Conservation (phyloP, 2,329 filamentous ascomycete genomes). For the Cladosporium sp. region DNA sequence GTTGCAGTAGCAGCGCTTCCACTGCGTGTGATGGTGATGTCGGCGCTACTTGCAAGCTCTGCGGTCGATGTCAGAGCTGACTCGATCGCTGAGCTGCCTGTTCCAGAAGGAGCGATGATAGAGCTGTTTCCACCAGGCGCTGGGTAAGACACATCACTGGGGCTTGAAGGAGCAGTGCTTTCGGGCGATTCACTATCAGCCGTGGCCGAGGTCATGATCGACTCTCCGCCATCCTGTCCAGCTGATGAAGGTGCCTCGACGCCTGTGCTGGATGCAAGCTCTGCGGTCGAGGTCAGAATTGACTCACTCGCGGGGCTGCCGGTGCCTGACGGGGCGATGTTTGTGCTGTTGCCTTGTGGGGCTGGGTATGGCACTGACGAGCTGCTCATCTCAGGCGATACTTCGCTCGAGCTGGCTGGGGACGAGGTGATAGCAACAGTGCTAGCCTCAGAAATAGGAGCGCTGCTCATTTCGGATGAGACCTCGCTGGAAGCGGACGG, state of each 20-base stretch:
- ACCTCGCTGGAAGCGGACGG: background rate
- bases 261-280: background rate
- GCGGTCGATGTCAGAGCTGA: background rate
- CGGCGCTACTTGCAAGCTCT: too few relatives aligned
- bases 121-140: conserved; percentile 1
- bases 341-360: background rate
- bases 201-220: background rate
- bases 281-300: background rate
- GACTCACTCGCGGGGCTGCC: background rate
- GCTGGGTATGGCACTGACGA: background rate
- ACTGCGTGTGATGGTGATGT: background rate
- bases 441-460: background rate
- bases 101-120: too few relatives aligned
- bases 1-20: background rate
- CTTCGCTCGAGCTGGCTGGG: too few relatives aligned
- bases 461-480: background rate
- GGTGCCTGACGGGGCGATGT: background rate
- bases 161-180: background rate
- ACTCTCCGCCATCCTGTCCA: background rate
- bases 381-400: too few relatives aligned
- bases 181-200: background rate
- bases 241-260: background rate
- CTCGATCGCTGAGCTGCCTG: too few relatives aligned
- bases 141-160: background rate
- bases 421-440: background rate